These are phyloP conservation scores for Halenospora varia DNA, from an alignment of 495 filamentous ascomycete genomes.

Conservation along the genomic window DNA sequence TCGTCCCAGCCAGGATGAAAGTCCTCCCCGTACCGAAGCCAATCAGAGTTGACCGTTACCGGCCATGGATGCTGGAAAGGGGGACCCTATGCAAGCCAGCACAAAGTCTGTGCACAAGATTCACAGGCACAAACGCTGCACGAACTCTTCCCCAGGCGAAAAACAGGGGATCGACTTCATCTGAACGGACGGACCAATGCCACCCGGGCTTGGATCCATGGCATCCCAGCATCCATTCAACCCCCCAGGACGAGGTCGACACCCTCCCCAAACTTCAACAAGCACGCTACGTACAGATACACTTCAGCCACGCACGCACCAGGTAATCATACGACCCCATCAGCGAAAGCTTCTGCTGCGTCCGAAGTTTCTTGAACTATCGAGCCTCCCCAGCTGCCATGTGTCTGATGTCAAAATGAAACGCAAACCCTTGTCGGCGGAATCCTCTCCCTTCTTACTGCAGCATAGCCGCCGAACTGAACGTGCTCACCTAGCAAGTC, in stretches of 20 bases:
- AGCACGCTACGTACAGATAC: neutral
- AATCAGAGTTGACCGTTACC: neutral
- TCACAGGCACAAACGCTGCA: neutral
- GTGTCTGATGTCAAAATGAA: constrained; percentile 4
- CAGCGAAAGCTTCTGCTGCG: neutral
- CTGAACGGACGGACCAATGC: neutral
- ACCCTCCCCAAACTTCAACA: neutral
- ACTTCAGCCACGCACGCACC: neutral
- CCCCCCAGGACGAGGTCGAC: neutral
- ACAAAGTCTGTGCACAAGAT: neutral
- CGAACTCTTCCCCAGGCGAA: neutral
- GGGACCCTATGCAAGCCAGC: neutral
- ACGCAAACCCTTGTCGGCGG: neutral
- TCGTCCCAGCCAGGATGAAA: no score
- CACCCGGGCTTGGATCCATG: neutral
- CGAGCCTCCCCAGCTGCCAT: neutral
- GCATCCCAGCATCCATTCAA: neutral
- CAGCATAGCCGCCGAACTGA: neutral
- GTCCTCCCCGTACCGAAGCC: neutral
- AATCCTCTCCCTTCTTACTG: neutral
- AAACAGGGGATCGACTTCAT: neutral
- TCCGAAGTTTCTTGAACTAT: neutral
- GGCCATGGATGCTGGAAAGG: neutral
- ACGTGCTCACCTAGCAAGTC: neutral
- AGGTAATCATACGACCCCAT: neutral